Conservation (phyloP, 495 filamentous ascomycete species). For the Hypoxylon perforatum region DNA sequence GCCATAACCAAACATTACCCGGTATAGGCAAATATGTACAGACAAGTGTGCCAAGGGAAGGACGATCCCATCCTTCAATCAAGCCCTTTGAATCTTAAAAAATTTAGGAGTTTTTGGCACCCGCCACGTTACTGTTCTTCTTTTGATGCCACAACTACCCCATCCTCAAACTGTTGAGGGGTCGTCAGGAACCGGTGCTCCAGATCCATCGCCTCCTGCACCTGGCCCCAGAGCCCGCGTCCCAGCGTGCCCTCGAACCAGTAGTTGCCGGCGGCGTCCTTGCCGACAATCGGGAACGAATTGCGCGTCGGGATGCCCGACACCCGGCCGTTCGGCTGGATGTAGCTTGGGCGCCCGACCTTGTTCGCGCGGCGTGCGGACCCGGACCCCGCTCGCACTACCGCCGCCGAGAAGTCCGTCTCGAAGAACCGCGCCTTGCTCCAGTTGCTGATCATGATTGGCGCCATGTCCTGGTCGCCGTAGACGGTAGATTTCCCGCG, state of each 20-base stretch:
- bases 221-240: conserved; percentile 47
- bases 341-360: conserved; percentile 32
- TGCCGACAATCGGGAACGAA: conserved; percentile 57
- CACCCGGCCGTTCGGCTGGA: conserved; percentile 48
- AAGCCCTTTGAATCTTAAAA: neutral
- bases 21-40: neutral
- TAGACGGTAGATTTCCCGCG: conserved; percentile 41
- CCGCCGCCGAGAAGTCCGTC: conserved; percentile 58
- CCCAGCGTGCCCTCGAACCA: conserved; percentile 55
- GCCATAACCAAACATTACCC: neutral
- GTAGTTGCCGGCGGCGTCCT: conserved; percentile 62
- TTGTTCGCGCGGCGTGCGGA: conserved; percentile 40
- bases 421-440: conserved; percentile 57
- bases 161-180: conserved; percentile 1
- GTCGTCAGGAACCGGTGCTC: conserved; percentile 24
- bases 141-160: too few relatives aligned
- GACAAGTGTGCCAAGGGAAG: neutral
- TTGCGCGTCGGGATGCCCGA: conserved; percentile 42
- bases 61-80: neutral
- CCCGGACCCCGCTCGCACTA: conserved; percentile 35
- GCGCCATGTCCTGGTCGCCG: conserved; percentile 49
- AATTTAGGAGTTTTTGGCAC: too few relatives aligned
- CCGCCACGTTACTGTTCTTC: too few relatives aligned
- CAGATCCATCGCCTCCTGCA: conserved; percentile 47
- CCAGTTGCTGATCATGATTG: conserved; percentile 60